phyloP scores from a whole-genome alignment of 192 early-diverging fungal genomes.

The Mycoemilia scoparia region DNA sequence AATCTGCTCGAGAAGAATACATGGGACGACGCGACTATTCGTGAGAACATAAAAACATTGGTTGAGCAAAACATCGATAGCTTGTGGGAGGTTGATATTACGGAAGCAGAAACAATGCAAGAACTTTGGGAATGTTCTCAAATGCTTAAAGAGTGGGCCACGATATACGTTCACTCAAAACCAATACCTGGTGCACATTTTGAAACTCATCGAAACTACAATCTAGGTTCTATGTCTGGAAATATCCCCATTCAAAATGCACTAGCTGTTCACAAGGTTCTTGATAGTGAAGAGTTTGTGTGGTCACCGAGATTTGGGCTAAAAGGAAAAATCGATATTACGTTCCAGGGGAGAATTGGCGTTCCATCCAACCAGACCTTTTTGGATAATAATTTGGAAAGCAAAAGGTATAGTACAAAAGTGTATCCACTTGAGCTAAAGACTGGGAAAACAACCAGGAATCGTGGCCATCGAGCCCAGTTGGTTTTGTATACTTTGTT shows the following conservation, averaged over 20 bases:
- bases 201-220: slow-evolving; percentile 3
- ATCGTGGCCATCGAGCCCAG: slow-evolving; percentile 61
- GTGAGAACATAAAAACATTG: slow-evolving; percentile 23
- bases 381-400: slow-evolving; percentile 27
- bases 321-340: slow-evolving; percentile 82
- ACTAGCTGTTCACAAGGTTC: slow-evolving; percentile 41
- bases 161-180: slow-evolving; percentile 17
- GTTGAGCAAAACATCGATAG: slow-evolving; percentile 36
- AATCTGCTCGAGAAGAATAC: slow-evolving; percentile 32
- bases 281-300: slow-evolving; percentile 81
- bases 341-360: slow-evolving; percentile 23
- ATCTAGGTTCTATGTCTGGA: not conserved
- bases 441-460: slow-evolving; percentile 44
- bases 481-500: slow-evolving; percentile 68
- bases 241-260: not conserved
- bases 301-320: slow-evolving; percentile 87
- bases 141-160: slow-evolving; percentile 33
- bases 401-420: too few relatives aligned
- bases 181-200: slow-evolving; percentile 7
- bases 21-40: slow-evolving; percentile 36
- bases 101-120: slow-evolving; percentile 29
- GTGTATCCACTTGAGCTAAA: slow-evolving; percentile 93
- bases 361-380: slow-evolving; percentile 9
- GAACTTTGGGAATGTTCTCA: slow-evolving; percentile 33
- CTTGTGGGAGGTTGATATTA: slow-evolving; percentile 54